Conservation (phyloP, 441 rosid genomes). For the Monsonia emarginata region DNA sequence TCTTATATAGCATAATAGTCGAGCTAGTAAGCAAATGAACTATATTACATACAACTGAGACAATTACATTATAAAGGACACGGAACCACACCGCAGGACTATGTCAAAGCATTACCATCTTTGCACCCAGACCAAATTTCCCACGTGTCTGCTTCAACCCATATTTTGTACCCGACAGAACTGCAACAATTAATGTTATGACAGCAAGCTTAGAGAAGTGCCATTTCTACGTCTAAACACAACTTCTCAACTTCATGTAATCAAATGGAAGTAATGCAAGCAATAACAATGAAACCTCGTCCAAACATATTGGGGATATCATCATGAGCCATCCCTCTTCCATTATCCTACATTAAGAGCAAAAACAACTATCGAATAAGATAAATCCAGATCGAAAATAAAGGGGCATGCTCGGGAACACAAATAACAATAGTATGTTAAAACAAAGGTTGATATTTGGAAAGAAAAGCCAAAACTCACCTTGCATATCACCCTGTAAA, state of each 20-base stretch:
- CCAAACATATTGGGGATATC: slow-evolving; percentile 99
- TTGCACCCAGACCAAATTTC: slow-evolving; percentile 97
- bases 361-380: neutral
- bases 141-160: slow-evolving; percentile 98
- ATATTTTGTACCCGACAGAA: slow-evolving; percentile 92
- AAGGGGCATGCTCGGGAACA: neutral
- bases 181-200: slow-evolving; percentile 34
- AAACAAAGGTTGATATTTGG: slow-evolving; percentile 9
- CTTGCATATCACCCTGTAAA: slow-evolving; percentile 92
- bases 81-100: neutral
- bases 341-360: slow-evolving; percentile 61
- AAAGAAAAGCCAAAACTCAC: slow-evolving; percentile 31
- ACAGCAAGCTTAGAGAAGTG: slow-evolving; percentile 15
- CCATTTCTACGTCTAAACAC: neutral
- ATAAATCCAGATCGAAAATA: neutral
- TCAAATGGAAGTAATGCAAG: slow-evolving; percentile 11
- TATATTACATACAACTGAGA: neutral
- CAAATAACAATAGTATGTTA: neutral
- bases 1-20: slow-evolving; percentile 1
- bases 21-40: slow-evolving; percentile 8
- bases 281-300: slow-evolving; percentile 45
- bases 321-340: slow-evolving; percentile 98
- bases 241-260: neutral
- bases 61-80: neutral
- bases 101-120: slow-evolving; percentile 53